These are phyloP conservation scores for Scleromitrula shiraiana DNA, from an alignment of 2,329 filamentous ascomycete genomes.

Conservation along the genomic window DNA sequence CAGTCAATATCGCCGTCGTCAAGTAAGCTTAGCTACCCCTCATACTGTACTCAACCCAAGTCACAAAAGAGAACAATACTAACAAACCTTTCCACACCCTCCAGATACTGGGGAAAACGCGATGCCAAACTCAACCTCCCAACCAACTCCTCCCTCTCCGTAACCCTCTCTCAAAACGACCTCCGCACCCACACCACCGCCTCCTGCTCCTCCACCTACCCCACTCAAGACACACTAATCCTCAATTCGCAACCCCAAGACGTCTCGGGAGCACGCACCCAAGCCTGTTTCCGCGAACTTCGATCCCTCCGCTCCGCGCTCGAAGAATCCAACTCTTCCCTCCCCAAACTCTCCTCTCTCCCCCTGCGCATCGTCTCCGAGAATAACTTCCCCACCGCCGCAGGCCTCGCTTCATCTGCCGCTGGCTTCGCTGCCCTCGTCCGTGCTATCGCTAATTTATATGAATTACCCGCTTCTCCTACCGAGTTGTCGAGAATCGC, in stretches of 20 bases:
- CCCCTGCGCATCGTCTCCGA: slow-evolving; percentile 83
- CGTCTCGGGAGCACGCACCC: slow-evolving; percentile 80
- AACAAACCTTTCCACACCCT: slow-evolving; percentile 2
- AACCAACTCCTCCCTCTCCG: slow-evolving; percentile 94
- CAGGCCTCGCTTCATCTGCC: slow-evolving; percentile 70
- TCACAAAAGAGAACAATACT: slow-evolving; percentile 13
- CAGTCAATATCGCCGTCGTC: slow-evolving; percentile 97
- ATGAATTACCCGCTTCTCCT: slow-evolving; percentile 72
- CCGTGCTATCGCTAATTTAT: slow-evolving; percentile 84
- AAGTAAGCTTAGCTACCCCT: slow-evolving; percentile 51
- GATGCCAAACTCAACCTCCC: slow-evolving; percentile 90
- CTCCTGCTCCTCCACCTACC: slow-evolving; percentile 71
- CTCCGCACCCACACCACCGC: slow-evolving; percentile 94
- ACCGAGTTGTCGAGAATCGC: slow-evolving; percentile 83
- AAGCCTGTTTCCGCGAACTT: slow-evolving; percentile 86
- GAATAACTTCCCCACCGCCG: slow-evolving; percentile 99
- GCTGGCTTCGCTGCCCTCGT: slow-evolving; percentile 66
- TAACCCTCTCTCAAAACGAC: slow-evolving; percentile 89
- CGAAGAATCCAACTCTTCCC: slow-evolving; percentile 60
- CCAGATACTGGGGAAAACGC: slow-evolving; percentile 91
- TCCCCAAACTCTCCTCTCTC: slow-evolving; percentile 73
- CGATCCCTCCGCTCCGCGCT: slow-evolving; percentile 67
- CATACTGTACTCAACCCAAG: too few relatives aligned
- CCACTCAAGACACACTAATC: slow-evolving; percentile 61
- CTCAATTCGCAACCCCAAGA: slow-evolving; percentile 81